Base-by-base conservation (phyloP, 78 protist species). In the Emiliania huxleyi region DNA sequence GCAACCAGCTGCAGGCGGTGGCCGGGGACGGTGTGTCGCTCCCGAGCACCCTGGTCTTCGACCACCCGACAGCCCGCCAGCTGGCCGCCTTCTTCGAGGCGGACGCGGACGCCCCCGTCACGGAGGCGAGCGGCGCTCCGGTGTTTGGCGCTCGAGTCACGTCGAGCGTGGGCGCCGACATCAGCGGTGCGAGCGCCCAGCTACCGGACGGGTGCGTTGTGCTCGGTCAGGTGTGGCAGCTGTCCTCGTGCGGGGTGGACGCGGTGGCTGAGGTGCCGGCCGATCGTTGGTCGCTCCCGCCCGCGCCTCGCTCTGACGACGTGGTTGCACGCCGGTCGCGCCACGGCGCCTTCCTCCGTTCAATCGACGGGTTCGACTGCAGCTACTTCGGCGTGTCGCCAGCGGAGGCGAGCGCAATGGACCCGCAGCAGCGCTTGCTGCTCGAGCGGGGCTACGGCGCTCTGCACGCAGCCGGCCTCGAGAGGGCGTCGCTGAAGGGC, bases 381-480 rank as follows among this genome's bases (percentile, higher is more conserved):
- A 1, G 18, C 11, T 2, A 12, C n/a, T 88, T 48, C 22, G 40
- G 43, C 25, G 29, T 88, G 18, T 0, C 73, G 18, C 8, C 33
- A 4, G 29, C 42, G 18, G 91, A 88, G 42, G 91, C 73, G 75
- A 40, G 12, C 22, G 69, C 73, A 18, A 88, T 88, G 91, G 91
- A 88, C 12, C 91, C 91, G n/a, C 69, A 88, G 71, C 91, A 88
- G 33, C 91, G 91, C n/a, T 2, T 88, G 44, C 46, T 88, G 2
- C 75, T 49, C 71, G 91, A 88, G 42, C 19, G 4, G 6, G 37
- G 62, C 15, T 40, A 23, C 25, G 91, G 2, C 5, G 62, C 91
- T 1, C 29, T 88, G 75, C 62, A 19, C 62, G 4, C 46, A 1
- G 8, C 75, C 44, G 71, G 71, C 37, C 22, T 44, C 40, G 0